Percentiles rank a stretch among this genome's conserved stretches.
Conservation (phyloP, 441 rosid species). For the Croton laevigatus region DNA sequence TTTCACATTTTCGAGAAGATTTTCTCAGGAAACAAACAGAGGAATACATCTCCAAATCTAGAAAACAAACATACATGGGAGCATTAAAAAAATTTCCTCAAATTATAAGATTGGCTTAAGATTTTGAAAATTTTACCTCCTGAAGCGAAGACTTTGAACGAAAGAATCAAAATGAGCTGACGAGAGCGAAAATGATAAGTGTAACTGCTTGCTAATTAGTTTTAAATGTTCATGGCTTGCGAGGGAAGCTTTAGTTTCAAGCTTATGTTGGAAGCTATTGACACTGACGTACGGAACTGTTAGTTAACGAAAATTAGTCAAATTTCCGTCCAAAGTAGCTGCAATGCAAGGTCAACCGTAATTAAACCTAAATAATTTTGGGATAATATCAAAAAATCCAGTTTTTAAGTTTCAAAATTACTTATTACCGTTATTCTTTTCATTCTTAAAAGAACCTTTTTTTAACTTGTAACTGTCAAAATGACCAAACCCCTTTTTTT, state of each 20-base stretch:
- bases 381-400: too few relatives aligned
- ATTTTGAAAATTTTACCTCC: not conserved
- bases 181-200: not conserved
- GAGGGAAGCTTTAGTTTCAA: slow-evolving; percentile 15
- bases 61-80: not conserved
- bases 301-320: not conserved
- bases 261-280: slow-evolving; percentile 19
- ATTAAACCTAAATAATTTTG: too few relatives aligned
- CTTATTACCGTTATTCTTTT: too few relatives aligned
- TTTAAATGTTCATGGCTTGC: slow-evolving; percentile 20
- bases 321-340: too few relatives aligned
- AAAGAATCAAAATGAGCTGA: not conserved
- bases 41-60: not conserved
- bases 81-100: not conserved
- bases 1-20: not conserved
- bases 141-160: not conserved
- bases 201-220: not conserved
- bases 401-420: too few relatives aligned
- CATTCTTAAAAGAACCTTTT: too few relatives aligned
- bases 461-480: too few relatives aligned
- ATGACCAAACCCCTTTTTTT: too few relatives aligned
- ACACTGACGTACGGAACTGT: not conserved
- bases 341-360: too few relatives aligned
- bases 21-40: slow-evolving; percentile 9
- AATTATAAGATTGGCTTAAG: not conserved